Percentiles rank a stretch among this genome's conserved stretches.
These are phyloP conservation scores for Fusarium sp. DNA, from an alignment of 2,329 filamentous ascomycete species.

Conservation along the genomic window DNA sequence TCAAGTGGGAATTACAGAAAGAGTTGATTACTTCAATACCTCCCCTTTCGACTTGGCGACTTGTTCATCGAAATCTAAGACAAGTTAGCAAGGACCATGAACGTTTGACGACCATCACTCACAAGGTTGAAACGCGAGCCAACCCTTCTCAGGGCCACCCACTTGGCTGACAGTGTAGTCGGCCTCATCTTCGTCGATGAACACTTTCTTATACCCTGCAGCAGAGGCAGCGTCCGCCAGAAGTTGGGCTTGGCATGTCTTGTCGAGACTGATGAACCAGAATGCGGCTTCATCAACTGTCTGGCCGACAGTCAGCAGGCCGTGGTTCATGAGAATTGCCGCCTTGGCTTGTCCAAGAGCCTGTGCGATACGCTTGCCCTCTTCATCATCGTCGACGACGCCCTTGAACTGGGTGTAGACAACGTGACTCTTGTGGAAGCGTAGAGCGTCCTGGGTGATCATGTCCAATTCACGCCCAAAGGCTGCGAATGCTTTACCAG, in stretches of 20 bases:
- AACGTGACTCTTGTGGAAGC: neutral
- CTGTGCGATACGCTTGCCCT: neutral
- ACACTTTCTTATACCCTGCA: neutral
- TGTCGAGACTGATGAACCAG: neutral
- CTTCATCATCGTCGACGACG: neutral
- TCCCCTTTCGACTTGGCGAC: neutral
- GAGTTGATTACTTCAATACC: neutral
- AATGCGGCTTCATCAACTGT: slow-evolving; percentile 3
- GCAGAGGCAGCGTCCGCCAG: neutral
- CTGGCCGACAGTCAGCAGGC: neutral
- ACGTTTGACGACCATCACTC: neutral
- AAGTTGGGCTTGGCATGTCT: neutral
- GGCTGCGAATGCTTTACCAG: slow-evolving; percentile 72
- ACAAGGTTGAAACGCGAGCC: neutral
- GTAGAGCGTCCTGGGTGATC: slow-evolving; percentile 68
- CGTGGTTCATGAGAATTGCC: slow-evolving; percentile 1
- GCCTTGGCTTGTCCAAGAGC: neutral
- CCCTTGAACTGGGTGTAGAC: slow-evolving; percentile 1
- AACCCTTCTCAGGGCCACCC: neutral
- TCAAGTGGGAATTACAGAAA: neutral
- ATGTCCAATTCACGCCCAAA: slow-evolving; percentile 73
- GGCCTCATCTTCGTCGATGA: neutral
- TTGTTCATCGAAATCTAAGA: neutral
- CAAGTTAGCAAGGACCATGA: neutral
- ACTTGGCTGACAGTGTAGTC: neutral